Percentiles rank a stretch among this genome's conserved stretches.
phyloP scores from a whole-genome alignment of 495 filamentous ascomycete genomes.

The Lasiosphaeria hispida region DNA sequence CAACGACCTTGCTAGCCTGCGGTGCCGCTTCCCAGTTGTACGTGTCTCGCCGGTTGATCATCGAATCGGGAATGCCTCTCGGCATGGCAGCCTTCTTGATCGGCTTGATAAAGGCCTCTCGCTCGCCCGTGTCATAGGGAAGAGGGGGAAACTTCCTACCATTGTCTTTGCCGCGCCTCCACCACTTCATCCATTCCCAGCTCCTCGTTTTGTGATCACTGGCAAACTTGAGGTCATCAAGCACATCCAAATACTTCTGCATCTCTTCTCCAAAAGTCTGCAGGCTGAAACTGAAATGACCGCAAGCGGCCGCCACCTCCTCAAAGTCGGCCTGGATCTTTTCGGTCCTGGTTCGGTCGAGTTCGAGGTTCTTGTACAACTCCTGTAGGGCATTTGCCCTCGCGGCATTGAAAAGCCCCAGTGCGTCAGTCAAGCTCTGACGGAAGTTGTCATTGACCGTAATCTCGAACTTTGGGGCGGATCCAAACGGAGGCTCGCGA shows the following conservation, averaged over 20 bases:
- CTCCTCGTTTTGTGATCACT: constrained; percentile 59
- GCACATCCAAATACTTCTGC: constrained; percentile 71
- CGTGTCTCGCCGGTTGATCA: constrained; percentile 41
- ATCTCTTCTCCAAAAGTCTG: constrained; percentile 88
- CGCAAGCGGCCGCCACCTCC: constrained; percentile 92
- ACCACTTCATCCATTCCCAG: constrained; percentile 88
- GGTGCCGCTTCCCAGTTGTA: constrained; percentile 43
- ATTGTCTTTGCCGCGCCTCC: constrained; percentile 47
- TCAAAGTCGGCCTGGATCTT: constrained; percentile 90
- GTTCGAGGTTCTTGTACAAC: constrained; percentile 74
- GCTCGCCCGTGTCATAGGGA: constrained; percentile 55
- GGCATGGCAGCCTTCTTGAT: constrained; percentile 47
- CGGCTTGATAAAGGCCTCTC: constrained; percentile 37
- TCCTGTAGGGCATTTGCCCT: constrained; percentile 70
- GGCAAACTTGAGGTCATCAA: constrained; percentile 77
- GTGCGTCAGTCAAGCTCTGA: constrained; percentile 72
- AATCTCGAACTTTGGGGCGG: constrained; percentile 61
- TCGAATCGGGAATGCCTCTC: constrained; percentile 45
- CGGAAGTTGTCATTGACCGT: constrained; percentile 74
- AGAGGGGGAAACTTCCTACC: constrained; percentile 24
- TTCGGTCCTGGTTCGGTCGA: constrained; percentile 59
- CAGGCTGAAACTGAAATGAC: constrained; percentile 88
- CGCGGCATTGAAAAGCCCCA: constrained; percentile 71
- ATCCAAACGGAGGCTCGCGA: constrained; percentile 77
- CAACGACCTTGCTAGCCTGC: constrained; percentile 33